phyloP scores from a whole-genome alignment of 805 yeast species.

The Metschnikowia rubicola region DNA sequence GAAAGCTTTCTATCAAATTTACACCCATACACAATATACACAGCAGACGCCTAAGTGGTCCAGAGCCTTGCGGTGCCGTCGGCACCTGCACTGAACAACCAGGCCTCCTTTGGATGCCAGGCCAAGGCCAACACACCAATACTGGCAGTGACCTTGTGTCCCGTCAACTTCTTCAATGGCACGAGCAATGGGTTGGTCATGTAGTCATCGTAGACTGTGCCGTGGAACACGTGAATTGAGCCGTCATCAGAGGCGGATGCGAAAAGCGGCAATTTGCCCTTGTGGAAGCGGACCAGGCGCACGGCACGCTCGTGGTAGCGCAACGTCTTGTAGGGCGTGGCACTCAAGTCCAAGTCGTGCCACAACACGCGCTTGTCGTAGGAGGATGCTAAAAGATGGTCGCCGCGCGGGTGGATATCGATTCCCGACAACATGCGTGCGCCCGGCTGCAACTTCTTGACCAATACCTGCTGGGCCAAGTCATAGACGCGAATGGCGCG shows the following conservation, averaged over 20 bases:
- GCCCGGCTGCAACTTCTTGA: conserved; percentile 88
- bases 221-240: conserved; percentile 88
- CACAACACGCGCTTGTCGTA: conserved; percentile 93
- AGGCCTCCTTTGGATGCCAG: conserved; percentile 98
- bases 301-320: conserved; percentile 96
- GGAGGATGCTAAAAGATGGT: conserved; percentile 86
- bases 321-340: conserved; percentile 91
- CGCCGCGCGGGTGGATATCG: conserved; percentile 96
- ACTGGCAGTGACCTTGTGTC: conserved; percentile 76
- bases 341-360: conserved; percentile 91
- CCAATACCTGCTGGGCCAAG: conserved; percentile 75
- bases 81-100: conserved; percentile 97
- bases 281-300: conserved; percentile 82
- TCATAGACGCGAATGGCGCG: conserved; percentile 89
- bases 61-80: conserved; percentile 94
- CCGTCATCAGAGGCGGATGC: conserved; percentile 97
- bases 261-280: conserved; percentile 79
- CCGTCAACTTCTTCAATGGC: conserved; percentile 89
- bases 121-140: conserved; percentile 82
- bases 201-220: conserved; percentile 90
- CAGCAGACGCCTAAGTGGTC: conserved; percentile 59
- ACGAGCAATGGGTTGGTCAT: conserved; percentile 94
- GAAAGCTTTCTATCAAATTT: not conserved
- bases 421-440: conserved; percentile 91
- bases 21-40: not conserved